These are phyloP conservation scores for Phytopythium mirpurense DNA, from an alignment of 352 stramenopile species.

Conservation along the genomic window DNA sequence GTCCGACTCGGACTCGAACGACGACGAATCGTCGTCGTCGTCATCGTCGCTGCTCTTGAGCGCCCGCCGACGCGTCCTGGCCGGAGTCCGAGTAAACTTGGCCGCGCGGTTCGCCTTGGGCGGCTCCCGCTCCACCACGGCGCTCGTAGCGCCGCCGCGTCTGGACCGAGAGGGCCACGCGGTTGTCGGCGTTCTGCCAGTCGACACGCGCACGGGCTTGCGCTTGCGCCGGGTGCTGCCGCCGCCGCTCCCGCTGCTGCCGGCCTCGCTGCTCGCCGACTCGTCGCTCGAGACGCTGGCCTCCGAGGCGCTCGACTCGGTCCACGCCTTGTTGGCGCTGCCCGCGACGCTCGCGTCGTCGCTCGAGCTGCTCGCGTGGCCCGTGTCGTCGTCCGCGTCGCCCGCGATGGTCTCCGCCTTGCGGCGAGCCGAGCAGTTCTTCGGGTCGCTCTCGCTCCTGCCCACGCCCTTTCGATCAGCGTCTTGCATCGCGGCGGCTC, in stretches of 20 bases:
- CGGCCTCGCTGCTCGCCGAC: conserved; percentile 37
- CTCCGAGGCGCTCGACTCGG: conserved; percentile 54
- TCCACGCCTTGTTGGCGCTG: conserved; percentile 60
- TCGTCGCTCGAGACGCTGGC: conserved; percentile 57
- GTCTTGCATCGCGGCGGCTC: conserved; percentile 36
- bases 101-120: background rate
- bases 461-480: conserved; percentile 13
- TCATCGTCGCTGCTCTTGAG: background rate
- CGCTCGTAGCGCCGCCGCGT: background rate
- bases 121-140: background rate
- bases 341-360: conserved; percentile 34
- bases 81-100: background rate
- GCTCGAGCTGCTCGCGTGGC: conserved; percentile 24
- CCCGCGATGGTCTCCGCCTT: background rate
- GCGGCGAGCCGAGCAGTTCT: background rate
- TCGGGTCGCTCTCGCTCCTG: conserved; percentile 4
- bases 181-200: conserved; percentile 10
- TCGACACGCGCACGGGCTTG: conserved; percentile 16
- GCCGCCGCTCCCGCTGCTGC: conserved; percentile 20
- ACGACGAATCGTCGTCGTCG: background rate
- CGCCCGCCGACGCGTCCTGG: background rate
- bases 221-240: conserved; percentile 9
- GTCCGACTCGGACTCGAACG: background rate
- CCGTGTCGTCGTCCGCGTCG: conserved; percentile 26
- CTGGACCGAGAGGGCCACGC: conserved; percentile 2